Percentiles rank a stretch among this genome's conserved stretches.
These are phyloP conservation scores for Scheffersomyces titani DNA, from an alignment of 1,139 yeast genomes.

Conservation along the genomic window DNA sequence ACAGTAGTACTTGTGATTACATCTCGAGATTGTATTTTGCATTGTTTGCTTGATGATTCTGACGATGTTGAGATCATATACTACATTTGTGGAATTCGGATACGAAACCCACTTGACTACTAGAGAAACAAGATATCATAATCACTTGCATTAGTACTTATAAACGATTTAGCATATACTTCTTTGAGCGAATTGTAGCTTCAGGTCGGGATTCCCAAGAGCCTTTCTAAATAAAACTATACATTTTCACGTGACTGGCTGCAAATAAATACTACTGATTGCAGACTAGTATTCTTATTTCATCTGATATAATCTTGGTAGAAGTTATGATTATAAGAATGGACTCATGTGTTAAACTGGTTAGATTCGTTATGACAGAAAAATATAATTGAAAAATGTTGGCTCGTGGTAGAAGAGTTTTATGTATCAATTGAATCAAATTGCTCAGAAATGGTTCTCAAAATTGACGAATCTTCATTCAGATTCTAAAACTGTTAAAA, in stretches of 20 bases:
- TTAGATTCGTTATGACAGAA: no score
- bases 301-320: background rate
- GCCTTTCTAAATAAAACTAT: no score
- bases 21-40: conserved; percentile 52
- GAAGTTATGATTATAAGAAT: no score
- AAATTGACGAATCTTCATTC: no score
- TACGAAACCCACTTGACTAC: background rate
- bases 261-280: background rate
- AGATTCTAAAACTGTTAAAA: no score
- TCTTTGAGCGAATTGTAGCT: background rate
- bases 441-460: no score
- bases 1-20: conserved; percentile 54
- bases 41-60: conserved; percentile 57
- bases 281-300: background rate
- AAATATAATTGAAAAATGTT: no score
- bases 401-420: no score
- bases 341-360: no score
- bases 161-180: background rate
- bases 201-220: background rate
- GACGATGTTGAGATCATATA: conserved; percentile 59
- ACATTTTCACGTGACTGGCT: background rate
- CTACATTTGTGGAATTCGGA: conserved; percentile 43
- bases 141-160: background rate
- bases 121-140: conserved; percentile 2
- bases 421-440: no score